Evolutionary conservation across 1,139 yeast genomes (phyloP), one percentile per base, ranked within the genome.

Genomic region (Arxiozyma bovina): DNA sequence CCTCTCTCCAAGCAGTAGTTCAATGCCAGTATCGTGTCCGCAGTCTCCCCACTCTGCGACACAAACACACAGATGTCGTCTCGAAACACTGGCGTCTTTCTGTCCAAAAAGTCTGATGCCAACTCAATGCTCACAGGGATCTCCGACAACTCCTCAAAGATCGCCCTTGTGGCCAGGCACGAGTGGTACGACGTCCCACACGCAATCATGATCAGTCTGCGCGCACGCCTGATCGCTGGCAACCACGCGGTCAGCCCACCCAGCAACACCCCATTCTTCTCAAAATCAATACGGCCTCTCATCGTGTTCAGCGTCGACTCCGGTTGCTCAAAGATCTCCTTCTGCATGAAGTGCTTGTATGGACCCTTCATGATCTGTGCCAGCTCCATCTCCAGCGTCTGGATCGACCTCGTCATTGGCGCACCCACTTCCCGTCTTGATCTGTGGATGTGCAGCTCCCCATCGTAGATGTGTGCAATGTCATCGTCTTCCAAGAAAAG

Each of bases 181-280:
- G 99, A 93, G 74, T 94, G 99, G 70, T 91, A 94, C 0, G 99
- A 93, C 7, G 99, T 94, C 75, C 99, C 99, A 75, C 99, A 94
- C 5, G 99, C 99, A 76, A 94, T 88, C 98, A 94, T 93, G 58
- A 91, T 87, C 67, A 94, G 81, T 73, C 99, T 83, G 74, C 98
- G 84, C 65, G 97, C 90, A 69, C 97, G 83, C 74, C 98, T 84
- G 61, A 94, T 87, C 51, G 95, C 87, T 41, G 95, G 83, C 61
- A 94, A 77, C 80, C 84, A 88, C 22, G 87, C 79, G 64, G 87
- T 82, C 66, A 94, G 79, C 43, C 99, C 99, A 68, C 99, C 99
- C 61, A 94, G 80, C 62, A 82, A 86, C 61, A 94, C 87, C 49
- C 74, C 76, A 63, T 79, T 78, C 69, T 85, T 83, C 50, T 85